Percentiles rank a stretch among this genome's conserved stretches.
Conservation (phyloP, 2,329 filamentous ascomycete genomes). For the Oidium heveae region DNA sequence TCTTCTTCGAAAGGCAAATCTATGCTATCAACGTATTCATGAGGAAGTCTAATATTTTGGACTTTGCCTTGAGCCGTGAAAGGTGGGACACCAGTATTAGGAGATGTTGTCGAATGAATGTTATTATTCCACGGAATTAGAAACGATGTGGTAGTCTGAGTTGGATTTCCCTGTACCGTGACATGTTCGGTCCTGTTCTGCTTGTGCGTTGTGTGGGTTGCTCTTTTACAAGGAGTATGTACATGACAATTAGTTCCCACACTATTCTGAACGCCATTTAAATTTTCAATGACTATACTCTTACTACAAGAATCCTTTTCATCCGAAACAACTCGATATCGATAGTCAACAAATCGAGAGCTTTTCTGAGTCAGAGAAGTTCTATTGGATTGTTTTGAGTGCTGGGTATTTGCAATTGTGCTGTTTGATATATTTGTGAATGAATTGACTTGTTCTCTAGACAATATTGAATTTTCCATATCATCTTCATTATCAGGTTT, state of each 20-base stretch:
- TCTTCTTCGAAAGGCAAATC: conserved; percentile 36
- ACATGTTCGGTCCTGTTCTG: not conserved
- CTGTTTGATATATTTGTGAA: conserved; percentile 18
- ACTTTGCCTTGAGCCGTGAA: conserved; percentile 24
- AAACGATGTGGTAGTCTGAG: not conserved
- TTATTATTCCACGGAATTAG: not conserved
- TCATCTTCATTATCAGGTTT: conserved; percentile 26
- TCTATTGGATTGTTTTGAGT: not conserved
- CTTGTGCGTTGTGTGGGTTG: not conserved
- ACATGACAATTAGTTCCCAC: not conserved
- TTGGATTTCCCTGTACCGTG: not conserved
- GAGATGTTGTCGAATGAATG: conserved; percentile 19
- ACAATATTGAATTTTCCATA: conserved; percentile 23
- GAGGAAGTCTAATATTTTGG: conserved; percentile 27
- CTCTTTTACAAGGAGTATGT: not conserved
- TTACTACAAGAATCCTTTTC: not conserved
- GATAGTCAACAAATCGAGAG: not conserved
- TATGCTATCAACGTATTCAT: conserved; percentile 22
- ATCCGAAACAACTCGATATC: not conserved
- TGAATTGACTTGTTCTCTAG: conserved; percentile 22
- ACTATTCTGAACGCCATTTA: not conserved
- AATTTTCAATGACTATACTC: not conserved
- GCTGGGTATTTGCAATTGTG: conserved; percentile 9
- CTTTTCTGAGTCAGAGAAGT: not conserved
- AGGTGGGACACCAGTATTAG: conserved; percentile 13